Percentiles rank a stretch among this genome's conserved stretches.
Evolutionary conservation across 225 moss, liverwort and hornwort genomes (phyloP).

Genomic region (Neckera pumila): DNA sequence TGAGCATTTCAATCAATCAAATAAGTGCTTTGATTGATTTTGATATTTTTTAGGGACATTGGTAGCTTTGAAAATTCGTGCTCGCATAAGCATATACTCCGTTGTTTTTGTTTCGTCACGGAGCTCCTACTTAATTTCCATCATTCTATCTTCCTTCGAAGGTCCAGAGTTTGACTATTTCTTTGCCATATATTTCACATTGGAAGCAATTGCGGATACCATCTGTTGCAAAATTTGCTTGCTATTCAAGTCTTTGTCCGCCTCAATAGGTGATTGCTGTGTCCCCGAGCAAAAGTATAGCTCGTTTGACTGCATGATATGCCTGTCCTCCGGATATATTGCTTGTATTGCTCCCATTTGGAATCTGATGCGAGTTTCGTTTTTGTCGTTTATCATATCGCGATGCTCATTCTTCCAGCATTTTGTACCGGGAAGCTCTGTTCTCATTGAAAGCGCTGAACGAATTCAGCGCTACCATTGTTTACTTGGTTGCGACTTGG

Average conservation of each 20-base stretch:
- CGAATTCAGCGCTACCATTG: background rate
- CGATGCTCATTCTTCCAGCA: background rate
- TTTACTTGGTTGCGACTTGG: background rate
- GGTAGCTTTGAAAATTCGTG: background rate
- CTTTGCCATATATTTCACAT: background rate
- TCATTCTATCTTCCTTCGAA: background rate
- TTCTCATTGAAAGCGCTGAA: background rate
- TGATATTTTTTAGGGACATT: background rate
- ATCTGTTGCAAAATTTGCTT: too few species aligned
- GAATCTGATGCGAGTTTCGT: background rate
- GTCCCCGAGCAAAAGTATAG: background rate
- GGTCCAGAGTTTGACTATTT: background rate
- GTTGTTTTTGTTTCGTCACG: background rate
- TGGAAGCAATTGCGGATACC: background rate
- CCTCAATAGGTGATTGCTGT: background rate
- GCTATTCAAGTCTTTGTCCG: background rate
- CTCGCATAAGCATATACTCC: background rate
- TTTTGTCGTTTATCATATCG: background rate
- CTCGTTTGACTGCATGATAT: background rate
- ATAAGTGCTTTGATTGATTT: background rate
- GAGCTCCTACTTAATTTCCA: background rate
- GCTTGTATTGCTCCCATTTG: background rate
- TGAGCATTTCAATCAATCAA: slow-evolving; percentile 13
- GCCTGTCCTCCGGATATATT: background rate
- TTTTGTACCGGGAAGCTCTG: background rate